Percentiles rank a stretch among this genome's conserved stretches.
These are phyloP conservation scores for Boletus rex-veris DNA, from an alignment of 768 basidiomycete genomes.

Conservation along the genomic window DNA sequence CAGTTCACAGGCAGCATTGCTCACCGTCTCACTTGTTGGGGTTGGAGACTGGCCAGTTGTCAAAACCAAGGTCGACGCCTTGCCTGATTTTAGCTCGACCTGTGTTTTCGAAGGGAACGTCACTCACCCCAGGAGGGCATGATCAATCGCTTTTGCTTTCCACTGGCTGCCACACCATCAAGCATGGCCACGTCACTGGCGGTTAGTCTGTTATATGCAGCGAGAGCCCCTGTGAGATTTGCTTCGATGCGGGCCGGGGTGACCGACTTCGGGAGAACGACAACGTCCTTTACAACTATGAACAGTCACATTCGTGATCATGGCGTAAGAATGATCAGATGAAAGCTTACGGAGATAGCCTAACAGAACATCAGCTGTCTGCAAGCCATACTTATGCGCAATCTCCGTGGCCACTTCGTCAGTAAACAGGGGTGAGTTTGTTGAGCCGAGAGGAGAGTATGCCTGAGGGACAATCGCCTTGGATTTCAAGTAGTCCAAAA, in stretches of 20 bases:
- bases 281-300: slow-evolving; percentile 58
- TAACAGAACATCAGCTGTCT: slow-evolving; percentile 55
- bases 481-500: slow-evolving; percentile 56
- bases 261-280: slow-evolving; percentile 76
- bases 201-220: slow-evolving; percentile 44
- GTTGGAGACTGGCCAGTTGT: slow-evolving; percentile 47
- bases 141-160: slow-evolving; percentile 68
- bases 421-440: slow-evolving; percentile 58
- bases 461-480: slow-evolving; percentile 73
- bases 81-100: slow-evolving; percentile 13
- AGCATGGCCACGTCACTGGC: slow-evolving; percentile 51
- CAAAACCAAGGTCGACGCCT: slow-evolving; percentile 69
- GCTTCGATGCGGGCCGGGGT: slow-evolving; percentile 62
- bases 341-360: slow-evolving; percentile 55
- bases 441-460: slow-evolving; percentile 77
- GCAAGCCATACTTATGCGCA: slow-evolving; percentile 53
- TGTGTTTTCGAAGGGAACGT: background rate
- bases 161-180: slow-evolving; percentile 52
- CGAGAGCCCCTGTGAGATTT: slow-evolving; percentile 52
- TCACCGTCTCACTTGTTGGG: slow-evolving; percentile 1
- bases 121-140: slow-evolving; percentile 68
- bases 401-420: slow-evolving; percentile 61
- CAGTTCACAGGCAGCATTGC: background rate
- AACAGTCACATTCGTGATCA: background rate
- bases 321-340: background rate